Evolutionary conservation across 1,284 basidiomycete genomes (phyloP).

Genomic region (Mycosarcoma mackinlayi): DNA sequence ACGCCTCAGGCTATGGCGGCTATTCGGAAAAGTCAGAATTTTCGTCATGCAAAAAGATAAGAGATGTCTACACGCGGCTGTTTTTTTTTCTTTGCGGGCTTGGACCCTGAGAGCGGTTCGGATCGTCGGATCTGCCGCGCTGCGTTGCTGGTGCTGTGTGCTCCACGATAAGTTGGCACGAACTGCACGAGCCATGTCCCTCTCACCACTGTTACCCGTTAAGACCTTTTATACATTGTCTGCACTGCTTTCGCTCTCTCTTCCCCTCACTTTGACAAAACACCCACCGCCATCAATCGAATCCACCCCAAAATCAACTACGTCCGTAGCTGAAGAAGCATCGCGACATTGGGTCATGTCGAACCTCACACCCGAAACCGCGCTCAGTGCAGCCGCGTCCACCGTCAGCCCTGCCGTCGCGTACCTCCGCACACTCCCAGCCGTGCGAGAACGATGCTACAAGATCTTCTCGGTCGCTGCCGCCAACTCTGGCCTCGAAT

Average conservation of each 20-base stretch:
- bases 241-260: neutral
- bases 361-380: neutral
- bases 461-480: conserved; percentile 80
- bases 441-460: conserved; percentile 85
- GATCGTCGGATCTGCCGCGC: conserved; percentile 30
- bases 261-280: neutral
- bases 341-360: too few relatives aligned
- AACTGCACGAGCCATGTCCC: conserved; percentile 28
- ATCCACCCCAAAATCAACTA: neutral
- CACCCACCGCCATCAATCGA: neutral
- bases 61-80: neutral
- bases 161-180: neutral
- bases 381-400: neutral
- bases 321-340: too few relatives aligned
- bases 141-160: neutral
- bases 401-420: conserved; percentile 23
- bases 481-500: conserved; percentile 76
- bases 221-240: too few relatives aligned
- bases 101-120: conserved; percentile 34
- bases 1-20: too few relatives aligned
- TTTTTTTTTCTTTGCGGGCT: too few relatives aligned
- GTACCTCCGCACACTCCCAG: conserved; percentile 83
- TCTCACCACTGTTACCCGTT: neutral
- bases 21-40: neutral
- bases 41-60: neutral